These are phyloP conservation scores for Mycena latifolia DNA, from an alignment of 768 basidiomycete species.

Conservation along the genomic window DNA sequence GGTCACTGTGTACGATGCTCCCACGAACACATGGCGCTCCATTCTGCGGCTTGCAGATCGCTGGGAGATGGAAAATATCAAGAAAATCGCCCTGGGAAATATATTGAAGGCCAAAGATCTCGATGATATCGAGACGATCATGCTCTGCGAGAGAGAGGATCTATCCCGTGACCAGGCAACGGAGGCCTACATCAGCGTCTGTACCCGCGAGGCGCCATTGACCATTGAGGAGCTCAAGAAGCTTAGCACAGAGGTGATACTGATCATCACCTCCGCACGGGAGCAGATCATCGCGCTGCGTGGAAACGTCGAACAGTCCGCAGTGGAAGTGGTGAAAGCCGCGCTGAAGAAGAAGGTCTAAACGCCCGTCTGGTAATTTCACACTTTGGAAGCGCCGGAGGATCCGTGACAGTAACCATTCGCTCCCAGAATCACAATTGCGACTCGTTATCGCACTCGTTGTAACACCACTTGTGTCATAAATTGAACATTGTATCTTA, in stretches of 20 bases:
- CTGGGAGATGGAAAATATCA: conserved; percentile 36
- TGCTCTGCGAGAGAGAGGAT: conserved; percentile 32
- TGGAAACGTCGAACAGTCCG: conserved; percentile 28
- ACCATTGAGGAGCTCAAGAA: conserved; percentile 29
- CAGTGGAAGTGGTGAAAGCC: conserved; percentile 25
- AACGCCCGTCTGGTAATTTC: background rate
- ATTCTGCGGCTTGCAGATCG: conserved; percentile 35
- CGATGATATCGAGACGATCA: conserved; percentile 33
- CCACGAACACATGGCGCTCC: conserved; percentile 30
- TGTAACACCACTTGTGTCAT: background rate
- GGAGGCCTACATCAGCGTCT: conserved; percentile 33
- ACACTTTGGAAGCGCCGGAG: background rate
- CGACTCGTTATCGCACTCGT: too few species aligned
- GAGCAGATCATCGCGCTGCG: conserved; percentile 33
- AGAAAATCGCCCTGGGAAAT: conserved; percentile 34
- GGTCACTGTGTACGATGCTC: conserved; percentile 30
- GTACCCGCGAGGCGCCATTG: conserved; percentile 32
- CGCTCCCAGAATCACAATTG: background rate
- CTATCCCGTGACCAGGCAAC: conserved; percentile 33
- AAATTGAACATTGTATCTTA: background rate
- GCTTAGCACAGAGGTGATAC: conserved; percentile 29
- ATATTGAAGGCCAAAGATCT: conserved; percentile 28
- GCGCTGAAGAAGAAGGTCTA: conserved; percentile 19
- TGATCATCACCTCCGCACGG: conserved; percentile 28
- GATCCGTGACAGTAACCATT: background rate